phyloP scores from a whole-genome alignment of 768 basidiomycete species.

The Amanita exitialis region DNA sequence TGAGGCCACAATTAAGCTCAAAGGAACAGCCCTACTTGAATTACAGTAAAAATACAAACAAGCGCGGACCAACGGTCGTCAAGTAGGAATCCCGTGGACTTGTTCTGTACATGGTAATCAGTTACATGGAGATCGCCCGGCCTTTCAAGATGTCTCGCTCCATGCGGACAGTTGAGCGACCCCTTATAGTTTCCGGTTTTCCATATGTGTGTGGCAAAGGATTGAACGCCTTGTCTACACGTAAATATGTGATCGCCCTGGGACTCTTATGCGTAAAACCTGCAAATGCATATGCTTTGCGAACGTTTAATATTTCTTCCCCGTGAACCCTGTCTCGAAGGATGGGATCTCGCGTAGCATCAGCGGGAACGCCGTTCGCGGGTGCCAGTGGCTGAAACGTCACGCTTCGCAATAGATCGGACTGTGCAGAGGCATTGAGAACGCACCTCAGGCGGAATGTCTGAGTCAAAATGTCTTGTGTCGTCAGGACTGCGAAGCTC shows the following conservation, averaged over 20 bases:
- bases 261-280: slow-evolving; percentile 90
- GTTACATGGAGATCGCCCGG: slow-evolving; percentile 78
- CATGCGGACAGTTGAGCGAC: slow-evolving; percentile 55
- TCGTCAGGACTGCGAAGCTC: slow-evolving; percentile 76
- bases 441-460: slow-evolving; percentile 83
- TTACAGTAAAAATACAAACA: slow-evolving; percentile 6
- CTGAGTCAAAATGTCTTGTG: slow-evolving; percentile 91
- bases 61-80: neutral
- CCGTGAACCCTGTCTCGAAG: slow-evolving; percentile 82
- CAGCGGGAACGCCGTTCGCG: slow-evolving; percentile 74
- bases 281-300: slow-evolving; percentile 86
- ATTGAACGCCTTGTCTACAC: slow-evolving; percentile 67
- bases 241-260: slow-evolving; percentile 64
- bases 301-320: slow-evolving; percentile 75
- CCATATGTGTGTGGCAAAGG: slow-evolving; percentile 40
- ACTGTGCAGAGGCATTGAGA: slow-evolving; percentile 15
- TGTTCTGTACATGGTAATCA: slow-evolving; percentile 13
- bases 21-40: neutral
- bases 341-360: slow-evolving; percentile 85
- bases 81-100: neutral
- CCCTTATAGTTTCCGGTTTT: slow-evolving; percentile 42
- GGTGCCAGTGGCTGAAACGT: slow-evolving; percentile 76
- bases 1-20: neutral
- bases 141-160: slow-evolving; percentile 57
- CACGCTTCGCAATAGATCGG: slow-evolving; percentile 15